A percentile compares a stretch with the other conserved stretches of the same genome.
Evolutionary conservation across 345 rosid species (phyloP).

Genomic region (thale cress (Arabidopsis thaliana)): DNA sequence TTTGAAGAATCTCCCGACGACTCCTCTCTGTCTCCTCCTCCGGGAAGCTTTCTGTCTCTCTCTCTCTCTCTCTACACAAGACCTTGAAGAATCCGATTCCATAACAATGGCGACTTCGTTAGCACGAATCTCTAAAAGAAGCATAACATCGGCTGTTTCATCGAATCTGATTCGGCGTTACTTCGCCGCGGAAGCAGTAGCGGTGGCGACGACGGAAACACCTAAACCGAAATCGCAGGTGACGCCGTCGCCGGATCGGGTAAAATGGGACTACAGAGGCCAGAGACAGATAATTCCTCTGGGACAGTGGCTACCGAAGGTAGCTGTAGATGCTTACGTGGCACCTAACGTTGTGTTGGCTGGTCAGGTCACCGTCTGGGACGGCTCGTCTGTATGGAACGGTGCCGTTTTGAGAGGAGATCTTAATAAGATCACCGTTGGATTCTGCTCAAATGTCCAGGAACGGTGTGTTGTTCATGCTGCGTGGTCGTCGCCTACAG

Average conservation of each 20-base stretch:
- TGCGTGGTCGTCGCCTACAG: conserved; percentile 98
- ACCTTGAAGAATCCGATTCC: conserved; percentile 23
- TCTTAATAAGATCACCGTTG: conserved; percentile 90
- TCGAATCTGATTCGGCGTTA: conserved; percentile 42
- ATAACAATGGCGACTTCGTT: conserved; percentile 29
- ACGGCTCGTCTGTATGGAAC: conserved; percentile 94
- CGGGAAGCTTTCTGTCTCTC: conserved; percentile 11
- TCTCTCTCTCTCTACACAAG: background rate
- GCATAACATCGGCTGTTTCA: background rate
- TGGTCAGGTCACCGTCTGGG: conserved; percentile 85
- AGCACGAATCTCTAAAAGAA: conserved; percentile 18
- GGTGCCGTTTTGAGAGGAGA: conserved; percentile 94
- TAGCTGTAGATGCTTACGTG: conserved; percentile 95
- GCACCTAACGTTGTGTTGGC: conserved; percentile 96
- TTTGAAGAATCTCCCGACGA: conserved; percentile 26
- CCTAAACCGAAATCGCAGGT: conserved; percentile 53
- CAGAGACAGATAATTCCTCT: conserved; percentile 92
- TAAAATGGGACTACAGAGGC: conserved; percentile 97
- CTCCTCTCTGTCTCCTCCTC: conserved; percentile 23
- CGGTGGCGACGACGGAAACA: conserved; percentile 57
- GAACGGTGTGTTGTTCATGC: conserved; percentile 96
- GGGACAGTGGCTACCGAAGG: conserved; percentile 93
- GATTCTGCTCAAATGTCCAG: conserved; percentile 94
- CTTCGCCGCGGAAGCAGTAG: conserved; percentile 44
- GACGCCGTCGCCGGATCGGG: conserved; percentile 76